Evolutionary conservation across 2,329 filamentous ascomycete species (phyloP).

Genomic region (Xenoacremonium recifei): DNA sequence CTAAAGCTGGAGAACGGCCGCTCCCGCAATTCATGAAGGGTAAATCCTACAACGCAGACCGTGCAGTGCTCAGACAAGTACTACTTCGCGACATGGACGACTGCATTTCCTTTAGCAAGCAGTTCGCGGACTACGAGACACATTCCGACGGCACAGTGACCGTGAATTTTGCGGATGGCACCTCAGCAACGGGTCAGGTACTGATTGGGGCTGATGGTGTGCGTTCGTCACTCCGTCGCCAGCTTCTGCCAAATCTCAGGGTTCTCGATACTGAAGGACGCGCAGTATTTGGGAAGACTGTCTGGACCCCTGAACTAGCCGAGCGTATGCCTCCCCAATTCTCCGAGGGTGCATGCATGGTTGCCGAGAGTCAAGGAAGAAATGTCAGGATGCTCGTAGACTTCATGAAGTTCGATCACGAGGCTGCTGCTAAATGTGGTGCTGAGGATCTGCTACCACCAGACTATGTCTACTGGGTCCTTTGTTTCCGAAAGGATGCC

Average conservation of each 20-base stretch:
- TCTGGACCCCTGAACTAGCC: constrained; percentile 9
- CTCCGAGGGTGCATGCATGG: not conserved
- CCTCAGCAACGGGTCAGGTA: constrained; percentile 7
- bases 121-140: constrained; percentile 8
- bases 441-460: constrained; percentile 1
- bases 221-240: constrained; percentile 9
- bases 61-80: constrained; percentile 14
- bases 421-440: not conserved
- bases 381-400: constrained; percentile 6
- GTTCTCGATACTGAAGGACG: constrained; percentile 11
- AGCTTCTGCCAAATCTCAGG: constrained; percentile 12
- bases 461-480: constrained; percentile 10
- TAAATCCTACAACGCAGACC: constrained; percentile 16
- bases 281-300: constrained; percentile 11
- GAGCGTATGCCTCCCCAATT: constrained; percentile 4
- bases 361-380: not conserved
- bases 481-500: constrained; percentile 3
- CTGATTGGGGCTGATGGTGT: constrained; percentile 18
- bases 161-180: constrained; percentile 13
- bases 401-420: constrained; percentile 3
- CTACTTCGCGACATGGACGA: constrained; percentile 15
- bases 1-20: not conserved
- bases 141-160: constrained; percentile 11
- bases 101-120: constrained; percentile 11
- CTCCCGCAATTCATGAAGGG: constrained; percentile 6